A percentile compares a stretch with the other conserved stretches of the same genome.
Conservation (phyloP, 331 rosid species). For the Rosa hybrid region DNA sequence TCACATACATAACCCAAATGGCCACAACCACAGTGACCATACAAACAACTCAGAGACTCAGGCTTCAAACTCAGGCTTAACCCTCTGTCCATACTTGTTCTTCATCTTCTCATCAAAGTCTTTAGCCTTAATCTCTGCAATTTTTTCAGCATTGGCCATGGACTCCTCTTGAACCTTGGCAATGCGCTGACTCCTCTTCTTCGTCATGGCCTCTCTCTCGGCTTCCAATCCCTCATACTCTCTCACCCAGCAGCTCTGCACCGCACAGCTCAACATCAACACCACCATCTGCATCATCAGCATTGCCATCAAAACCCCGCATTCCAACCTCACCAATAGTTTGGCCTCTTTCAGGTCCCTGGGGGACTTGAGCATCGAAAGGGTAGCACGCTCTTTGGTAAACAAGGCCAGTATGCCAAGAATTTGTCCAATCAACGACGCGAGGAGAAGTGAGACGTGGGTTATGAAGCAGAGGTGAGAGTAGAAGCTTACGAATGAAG, state of each 20-base stretch:
- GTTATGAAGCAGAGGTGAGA: constrained; percentile 68
- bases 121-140: constrained; percentile 44
- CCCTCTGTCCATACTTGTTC: constrained; percentile 59
- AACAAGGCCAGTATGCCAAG: constrained; percentile 58
- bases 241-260: constrained; percentile 71
- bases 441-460: constrained; percentile 55
- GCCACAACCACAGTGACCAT: constrained; percentile 3
- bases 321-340: constrained; percentile 65
- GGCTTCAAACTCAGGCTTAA: constrained; percentile 66
- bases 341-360: constrained; percentile 68
- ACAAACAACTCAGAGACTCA: constrained; percentile 10
- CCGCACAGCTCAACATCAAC: constrained; percentile 59
- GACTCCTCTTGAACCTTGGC: constrained; percentile 71
- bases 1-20: not conserved
- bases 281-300: constrained; percentile 61
- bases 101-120: constrained; percentile 59
- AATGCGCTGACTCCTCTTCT: constrained; percentile 53
- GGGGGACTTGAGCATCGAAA: constrained; percentile 45
- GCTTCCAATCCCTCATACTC: constrained; percentile 66
- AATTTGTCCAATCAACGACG: constrained; percentile 53
- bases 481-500: constrained; percentile 74
- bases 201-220: constrained; percentile 51
- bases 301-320: constrained; percentile 79
- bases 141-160: constrained; percentile 42
- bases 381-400: constrained; percentile 59